Evolutionary conservation across 495 filamentous ascomycete genomes (phyloP), one percentile per base, ranked within the genome.

Genomic region (Podospora pseudoanserina): DNA sequence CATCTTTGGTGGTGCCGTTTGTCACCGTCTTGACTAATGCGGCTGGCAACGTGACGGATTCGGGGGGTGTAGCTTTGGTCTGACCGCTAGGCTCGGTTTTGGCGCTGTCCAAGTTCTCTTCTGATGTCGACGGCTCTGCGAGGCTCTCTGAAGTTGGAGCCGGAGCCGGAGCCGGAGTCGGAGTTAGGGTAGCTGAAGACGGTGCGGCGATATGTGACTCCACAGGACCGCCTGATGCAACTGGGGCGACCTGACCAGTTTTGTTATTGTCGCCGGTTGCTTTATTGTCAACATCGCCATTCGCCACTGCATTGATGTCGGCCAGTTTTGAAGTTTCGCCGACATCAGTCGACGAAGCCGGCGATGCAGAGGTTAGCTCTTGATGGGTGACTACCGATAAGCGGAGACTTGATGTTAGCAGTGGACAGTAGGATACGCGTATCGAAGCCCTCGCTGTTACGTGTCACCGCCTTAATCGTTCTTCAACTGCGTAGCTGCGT

Each of bases 311-410:
- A 13, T n/a, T 58, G 55, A 19, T 58, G n/a, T 58, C 32, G 18
- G 19, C 7, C 11, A 13, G 16, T 9, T 28, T 32, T 63, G 61
- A 23, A 20, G 32, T 20, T n/a, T n/a, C 59, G 59, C 19, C 59
- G 27, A 61, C 59, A 28, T 61, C 59, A 32, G 59, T 32, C 27
- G 59, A 27, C 20, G 27, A 27, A 9, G 64, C 34, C 5, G 64
- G 27, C 2, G 68, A 2, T 27, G 64, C 63, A 5, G 65, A 60
- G 27, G 34, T 54, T 18, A 61, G 66, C 15, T 72, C 70, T 62
- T 70, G 71, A 60, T 70, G 60, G 62, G 63, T 61, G 60, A 66
- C 75, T 77, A 65, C 34, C 30, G 39, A 55, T 5, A 32, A 6
- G 62, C 32, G 3, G 60, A 53, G 54, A 27, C n/a, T 54, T 62